phyloP scores from a whole-genome alignment of 192 early-diverging fungal genomes.

The Umbelopsis ramanniana region DNA sequence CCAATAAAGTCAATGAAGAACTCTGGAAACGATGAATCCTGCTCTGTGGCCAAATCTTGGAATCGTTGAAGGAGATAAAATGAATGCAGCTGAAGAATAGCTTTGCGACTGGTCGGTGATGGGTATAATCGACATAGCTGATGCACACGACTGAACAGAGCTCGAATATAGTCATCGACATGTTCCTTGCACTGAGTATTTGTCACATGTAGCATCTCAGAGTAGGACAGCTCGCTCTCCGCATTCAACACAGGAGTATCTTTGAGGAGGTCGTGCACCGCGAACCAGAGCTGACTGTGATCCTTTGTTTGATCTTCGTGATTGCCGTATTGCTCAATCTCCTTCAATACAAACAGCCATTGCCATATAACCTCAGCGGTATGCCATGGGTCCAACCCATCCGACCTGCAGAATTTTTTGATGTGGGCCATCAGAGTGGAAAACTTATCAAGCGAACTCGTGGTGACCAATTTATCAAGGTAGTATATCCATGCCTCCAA shows the following conservation, averaged over 20 bases:
- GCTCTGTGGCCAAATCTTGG: slow-evolving; percentile 16
- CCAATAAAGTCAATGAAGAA: slow-evolving; percentile 25
- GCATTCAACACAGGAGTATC: background rate
- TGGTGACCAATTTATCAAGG: background rate
- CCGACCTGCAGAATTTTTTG: background rate
- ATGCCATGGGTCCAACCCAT: background rate
- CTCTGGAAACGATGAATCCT: slow-evolving; percentile 19
- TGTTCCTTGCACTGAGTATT: background rate
- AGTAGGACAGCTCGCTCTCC: background rate
- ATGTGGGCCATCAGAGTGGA: background rate
- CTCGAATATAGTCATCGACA: slow-evolving; percentile 16
- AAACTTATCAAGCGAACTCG: background rate
- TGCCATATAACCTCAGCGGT: background rate
- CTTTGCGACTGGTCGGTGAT: background rate
- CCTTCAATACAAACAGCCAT: slow-evolving; percentile 1
- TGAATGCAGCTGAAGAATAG: background rate
- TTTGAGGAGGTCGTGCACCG: background rate
- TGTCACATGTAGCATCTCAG: background rate
- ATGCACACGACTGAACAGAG: slow-evolving; percentile 13
- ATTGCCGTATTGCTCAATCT: background rate
- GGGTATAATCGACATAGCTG: slow-evolving; percentile 4
- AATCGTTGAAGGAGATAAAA: slow-evolving; percentile 11
- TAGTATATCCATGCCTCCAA: slow-evolving; percentile 19
- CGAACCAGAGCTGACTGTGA: slow-evolving; percentile 3
- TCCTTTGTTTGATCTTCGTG: background rate